Percentiles rank a stretch among this genome's conserved stretches.
phyloP scores from a whole-genome alignment of 2,329 filamentous ascomycete genomes.

The Claviceps sp. region DNA sequence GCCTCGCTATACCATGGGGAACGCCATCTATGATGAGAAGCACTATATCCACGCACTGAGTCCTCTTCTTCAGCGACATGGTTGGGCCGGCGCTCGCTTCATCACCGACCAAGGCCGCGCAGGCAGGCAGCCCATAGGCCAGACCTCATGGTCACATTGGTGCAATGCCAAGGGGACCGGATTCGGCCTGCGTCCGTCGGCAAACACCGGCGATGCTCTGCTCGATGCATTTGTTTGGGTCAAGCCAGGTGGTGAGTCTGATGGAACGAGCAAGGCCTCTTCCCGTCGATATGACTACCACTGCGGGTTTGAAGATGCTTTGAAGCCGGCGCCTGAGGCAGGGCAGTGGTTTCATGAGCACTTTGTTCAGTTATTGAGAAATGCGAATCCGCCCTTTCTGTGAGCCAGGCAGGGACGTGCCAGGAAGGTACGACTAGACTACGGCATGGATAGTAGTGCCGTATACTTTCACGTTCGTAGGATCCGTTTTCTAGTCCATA shows the following conservation, averaged over 20 bases:
- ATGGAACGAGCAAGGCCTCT: conserved; percentile 15
- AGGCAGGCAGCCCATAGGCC: conserved; percentile 47
- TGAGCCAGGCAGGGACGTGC: not conserved
- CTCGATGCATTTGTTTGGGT: conserved; percentile 58
- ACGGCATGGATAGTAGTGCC: too few species aligned
- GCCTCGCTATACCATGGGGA: conserved; percentile 32
- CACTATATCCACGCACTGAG: conserved; percentile 53
- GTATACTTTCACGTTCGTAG: too few species aligned
- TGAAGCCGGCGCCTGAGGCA: conserved; percentile 55
- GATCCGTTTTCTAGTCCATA: too few species aligned
- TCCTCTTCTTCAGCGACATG: conserved; percentile 38
- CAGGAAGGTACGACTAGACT: too few species aligned
- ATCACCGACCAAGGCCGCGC: conserved; percentile 39
- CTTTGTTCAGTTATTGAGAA: conserved; percentile 42
- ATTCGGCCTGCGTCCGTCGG: conserved; percentile 49
- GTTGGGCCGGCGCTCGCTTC: conserved; percentile 31
- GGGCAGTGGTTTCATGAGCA: conserved; percentile 54
- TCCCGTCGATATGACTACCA: conserved; percentile 8
- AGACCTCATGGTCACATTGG: conserved; percentile 51
- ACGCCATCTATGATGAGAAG: conserved; percentile 37
- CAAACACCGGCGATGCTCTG: conserved; percentile 44
- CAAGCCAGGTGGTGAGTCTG: conserved; percentile 51
- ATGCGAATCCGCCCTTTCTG: conserved; percentile 39
- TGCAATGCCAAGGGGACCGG: conserved; percentile 52
- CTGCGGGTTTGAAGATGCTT: conserved; percentile 38